Evolutionary conservation across 768 basidiomycete genomes (phyloP).

Genomic region (Sporobolomyces pararoseus): DNA sequence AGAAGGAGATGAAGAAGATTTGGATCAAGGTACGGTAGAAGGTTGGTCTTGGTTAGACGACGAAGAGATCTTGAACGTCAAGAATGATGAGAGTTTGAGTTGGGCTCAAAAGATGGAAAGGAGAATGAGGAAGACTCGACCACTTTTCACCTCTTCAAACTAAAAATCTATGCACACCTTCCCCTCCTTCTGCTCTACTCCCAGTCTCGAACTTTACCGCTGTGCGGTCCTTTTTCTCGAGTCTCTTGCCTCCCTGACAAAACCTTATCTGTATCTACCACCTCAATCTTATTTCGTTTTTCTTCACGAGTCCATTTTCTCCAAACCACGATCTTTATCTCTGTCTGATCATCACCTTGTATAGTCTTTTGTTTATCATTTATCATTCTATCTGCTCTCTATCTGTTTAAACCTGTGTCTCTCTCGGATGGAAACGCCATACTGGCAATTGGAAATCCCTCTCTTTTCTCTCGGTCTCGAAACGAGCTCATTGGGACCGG

Average conservation of each 20-base stretch:
- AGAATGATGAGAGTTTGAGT: not conserved
- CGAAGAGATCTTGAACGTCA: not conserved
- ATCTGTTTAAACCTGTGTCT: too few species aligned
- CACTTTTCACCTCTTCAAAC: slow-evolving; percentile 2
- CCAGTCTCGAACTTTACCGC: not conserved
- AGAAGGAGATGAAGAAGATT: not conserved
- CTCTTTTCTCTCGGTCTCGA: too few species aligned
- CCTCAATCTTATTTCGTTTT: too few species aligned
- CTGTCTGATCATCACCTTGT: too few species aligned
- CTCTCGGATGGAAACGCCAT: not conserved
- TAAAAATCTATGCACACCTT: not conserved
- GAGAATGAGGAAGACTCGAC: slow-evolving; percentile 10
- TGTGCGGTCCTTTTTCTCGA: not conserved
- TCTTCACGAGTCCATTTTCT: too few species aligned
- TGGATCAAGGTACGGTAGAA: not conserved
- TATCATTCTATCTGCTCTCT: not conserved
- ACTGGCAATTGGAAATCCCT: not conserved
- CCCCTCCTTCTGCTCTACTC: not conserved
- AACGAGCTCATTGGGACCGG: too few species aligned
- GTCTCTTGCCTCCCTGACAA: too few species aligned
- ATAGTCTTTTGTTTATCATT: too few species aligned
- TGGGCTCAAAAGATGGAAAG: slow-evolving; percentile 17
- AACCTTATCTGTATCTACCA: too few species aligned
- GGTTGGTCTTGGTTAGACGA: slow-evolving; percentile 15
- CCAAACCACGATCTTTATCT: not conserved